Base-by-base conservation (phyloP, 1,139 yeast species). In the Debaryomyces singareniensis region DNA sequence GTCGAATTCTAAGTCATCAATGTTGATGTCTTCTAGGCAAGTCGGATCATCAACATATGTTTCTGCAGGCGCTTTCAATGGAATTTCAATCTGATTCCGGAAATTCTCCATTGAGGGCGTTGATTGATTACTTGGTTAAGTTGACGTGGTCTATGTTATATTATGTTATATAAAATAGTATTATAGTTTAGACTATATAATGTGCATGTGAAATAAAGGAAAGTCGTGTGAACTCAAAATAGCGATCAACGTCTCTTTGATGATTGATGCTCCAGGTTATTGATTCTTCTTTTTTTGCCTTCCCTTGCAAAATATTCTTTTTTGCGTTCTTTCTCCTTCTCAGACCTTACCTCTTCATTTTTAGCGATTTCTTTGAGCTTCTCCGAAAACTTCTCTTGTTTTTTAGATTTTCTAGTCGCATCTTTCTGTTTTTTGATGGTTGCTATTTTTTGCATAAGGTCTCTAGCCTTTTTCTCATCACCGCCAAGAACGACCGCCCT, bases 401-500 rank as follows among this genome's bases (percentile, higher is more conserved):
- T 86, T 64, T 86, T 87, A 20, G 73, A 66, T 45, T 65, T 71
- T 41, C 81, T 75, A 74, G 83, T 87, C 29, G 76, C 71, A 24
- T 85, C 96, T 63, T 91, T 91, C 35, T 83, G 94, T 47, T 79
- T 84, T 45, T 85, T 75, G 32, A 93, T 65, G 0, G 96, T 85
- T 43, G 83, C 75, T 33, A 91, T 78, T 60, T 85, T 85, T 54
- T 82, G 93, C 71, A 91, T 75, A 58, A 91, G 72, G 25, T 86
- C 82, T 44, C 97, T 75, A 14, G 95, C 91, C 63, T 85, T 84
- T 78, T 85, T 86, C 54, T 89, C 97, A 36, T 87, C 96, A 15
- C 93, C 95, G 26, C 81, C 84, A 30, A 89, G 64, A 3, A 89
- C 93, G 34, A 91, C 96, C 1, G 98, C 98, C 51, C 98, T 78